These are phyloP conservation scores for Phytopythium ostracodes DNA, from an alignment of 352 stramenopile species.

Conservation along the genomic window DNA sequence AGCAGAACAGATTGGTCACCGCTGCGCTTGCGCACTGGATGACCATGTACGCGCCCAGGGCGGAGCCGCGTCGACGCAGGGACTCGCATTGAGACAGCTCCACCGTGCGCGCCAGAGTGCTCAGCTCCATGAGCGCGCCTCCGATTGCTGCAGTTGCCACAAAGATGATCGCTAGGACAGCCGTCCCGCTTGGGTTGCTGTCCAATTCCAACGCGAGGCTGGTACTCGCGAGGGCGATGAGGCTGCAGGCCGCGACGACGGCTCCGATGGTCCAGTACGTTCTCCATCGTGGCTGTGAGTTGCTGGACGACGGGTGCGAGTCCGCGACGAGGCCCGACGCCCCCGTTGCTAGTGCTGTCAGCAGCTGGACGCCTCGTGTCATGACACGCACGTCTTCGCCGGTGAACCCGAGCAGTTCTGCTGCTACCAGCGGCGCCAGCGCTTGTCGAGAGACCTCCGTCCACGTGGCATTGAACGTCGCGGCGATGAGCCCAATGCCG, in stretches of 20 bases:
- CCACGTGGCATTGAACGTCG: slow-evolving; percentile 35
- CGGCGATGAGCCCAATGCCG: slow-evolving; percentile 32
- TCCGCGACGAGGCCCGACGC: neutral
- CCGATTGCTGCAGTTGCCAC: slow-evolving; percentile 18
- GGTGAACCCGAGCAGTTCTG: slow-evolving; percentile 19
- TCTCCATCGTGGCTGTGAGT: slow-evolving; percentile 30
- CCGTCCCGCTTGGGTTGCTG: neutral
- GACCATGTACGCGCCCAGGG: slow-evolving; percentile 32
- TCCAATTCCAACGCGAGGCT: slow-evolving; percentile 19
- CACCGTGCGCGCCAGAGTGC: slow-evolving; percentile 26
- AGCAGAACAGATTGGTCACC: slow-evolving; percentile 8
- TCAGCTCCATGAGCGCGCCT: slow-evolving; percentile 24
- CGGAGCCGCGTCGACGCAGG: slow-evolving; percentile 24
- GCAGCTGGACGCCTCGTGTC: neutral
- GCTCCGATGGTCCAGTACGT: slow-evolving; percentile 68
- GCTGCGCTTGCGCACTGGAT: slow-evolving; percentile 13
- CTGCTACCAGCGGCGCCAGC: slow-evolving; percentile 19
- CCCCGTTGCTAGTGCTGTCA: neutral
- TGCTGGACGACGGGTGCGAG: slow-evolving; percentile 1
- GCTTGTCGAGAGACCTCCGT: slow-evolving; percentile 18
- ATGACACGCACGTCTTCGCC: neutral
- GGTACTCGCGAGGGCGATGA: slow-evolving; percentile 25
- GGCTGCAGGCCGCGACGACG: slow-evolving; percentile 13
- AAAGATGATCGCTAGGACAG: slow-evolving; percentile 21
- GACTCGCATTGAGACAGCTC: slow-evolving; percentile 43